Base-by-base conservation (phyloP, 2,329 filamentous ascomycete genomes). In the Aaosphaeria arxii region DNA sequence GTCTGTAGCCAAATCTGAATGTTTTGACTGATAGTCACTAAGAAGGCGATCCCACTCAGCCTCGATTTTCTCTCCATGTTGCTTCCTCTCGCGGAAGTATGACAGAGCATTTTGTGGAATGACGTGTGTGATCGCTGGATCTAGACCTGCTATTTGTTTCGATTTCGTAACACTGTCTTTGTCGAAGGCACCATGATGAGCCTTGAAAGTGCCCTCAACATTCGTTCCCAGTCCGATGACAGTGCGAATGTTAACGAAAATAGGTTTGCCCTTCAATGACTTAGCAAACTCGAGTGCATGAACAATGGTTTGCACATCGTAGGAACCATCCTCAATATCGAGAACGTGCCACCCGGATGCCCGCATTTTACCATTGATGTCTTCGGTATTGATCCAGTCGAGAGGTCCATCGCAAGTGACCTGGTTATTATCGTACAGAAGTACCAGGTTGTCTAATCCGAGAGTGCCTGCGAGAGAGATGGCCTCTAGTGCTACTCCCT, bases 401-500 rank as follows among this genome's bases (percentile, higher is more conserved):
- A 31, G 7, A 11, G 28, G 7, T 2, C 41, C 41, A 31, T 43
- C 30, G 30, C 41, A 43, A 6, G 41, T 43, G 3, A 43, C 29
- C 9, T 43, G 17, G 30, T 43, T 43, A 17, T 43, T 43, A 4
- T 41, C 17, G 17, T 41, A 41, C 9, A 11, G 3, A 11, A 41
- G 7, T 11, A 11, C 9, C 3, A 83, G 63, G 60, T 82, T 82
- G 64, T 78, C 74, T 11, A 83, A 69, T 52, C 69, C 70, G 63
- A 71, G 74, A 58, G 81, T 77, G 1, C 78, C 79, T 4, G 79
- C 79, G 6, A 81, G 70, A 7, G 74, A 73, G 41, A 83, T 75
- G 0, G 80, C 74, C 59, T 83, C 79, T 2, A 81, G 67, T 0
- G 71, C 74, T 2, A 82, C 78, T 24, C 80, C 80, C 59, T 82